Percentiles rank a stretch among this genome's conserved stretches.
phyloP scores from a whole-genome alignment of 305 asterid species.

The Coffea humblotiana region DNA sequence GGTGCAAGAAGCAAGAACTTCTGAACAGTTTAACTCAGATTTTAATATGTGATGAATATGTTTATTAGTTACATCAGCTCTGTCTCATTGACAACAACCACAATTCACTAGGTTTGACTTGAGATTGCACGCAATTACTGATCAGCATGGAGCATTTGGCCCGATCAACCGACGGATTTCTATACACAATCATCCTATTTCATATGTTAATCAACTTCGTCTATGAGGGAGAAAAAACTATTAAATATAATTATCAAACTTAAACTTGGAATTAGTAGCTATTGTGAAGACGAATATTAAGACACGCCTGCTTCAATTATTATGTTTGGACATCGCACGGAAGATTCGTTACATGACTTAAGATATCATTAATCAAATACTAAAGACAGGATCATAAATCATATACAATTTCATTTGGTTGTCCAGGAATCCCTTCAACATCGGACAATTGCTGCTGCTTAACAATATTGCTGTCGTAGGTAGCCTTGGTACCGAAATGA shows the following conservation, averaged over 20 bases:
- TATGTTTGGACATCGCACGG: background rate
- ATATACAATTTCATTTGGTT: conserved; percentile 25
- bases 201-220: background rate
- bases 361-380: background rate
- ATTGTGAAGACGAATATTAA: background rate
- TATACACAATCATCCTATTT: background rate
- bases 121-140: background rate
- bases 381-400: background rate
- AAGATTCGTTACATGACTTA: background rate
- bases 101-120: background rate
- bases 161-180: background rate
- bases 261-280: background rate
- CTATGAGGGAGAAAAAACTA: background rate
- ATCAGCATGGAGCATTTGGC: conserved; percentile 2
- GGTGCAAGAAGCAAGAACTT: background rate
- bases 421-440: conserved; percentile 8
- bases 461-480: conserved; percentile 2
- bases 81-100: background rate
- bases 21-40: no score
- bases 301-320: background rate
- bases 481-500: conserved; percentile 11
- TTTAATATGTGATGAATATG: background rate
- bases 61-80: background rate
- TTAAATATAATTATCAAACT: background rate
- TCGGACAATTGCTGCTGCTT: conserved; percentile 19